phyloP scores from a whole-genome alignment of 176 grass and related monocot species.

The Hyparrhenia diplandra region DNA sequence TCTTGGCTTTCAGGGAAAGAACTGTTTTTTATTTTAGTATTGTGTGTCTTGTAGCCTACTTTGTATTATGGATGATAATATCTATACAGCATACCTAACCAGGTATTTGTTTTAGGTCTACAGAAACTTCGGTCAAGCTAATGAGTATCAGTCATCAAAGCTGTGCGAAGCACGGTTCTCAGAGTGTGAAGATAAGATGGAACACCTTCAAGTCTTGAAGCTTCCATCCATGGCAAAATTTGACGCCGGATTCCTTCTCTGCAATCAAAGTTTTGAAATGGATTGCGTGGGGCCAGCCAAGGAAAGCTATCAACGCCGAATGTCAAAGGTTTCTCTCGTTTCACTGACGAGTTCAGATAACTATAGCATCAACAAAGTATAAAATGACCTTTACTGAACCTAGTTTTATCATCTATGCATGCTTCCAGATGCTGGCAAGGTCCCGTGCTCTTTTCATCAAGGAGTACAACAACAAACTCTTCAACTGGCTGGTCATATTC shows the following conservation, averaged over 20 bases:
- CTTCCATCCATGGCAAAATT: constrained; percentile 99
- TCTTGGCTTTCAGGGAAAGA: background rate
- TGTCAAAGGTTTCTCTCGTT: constrained; percentile 65
- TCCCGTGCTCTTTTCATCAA: constrained; percentile 74
- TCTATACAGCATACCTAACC: constrained; percentile 1
- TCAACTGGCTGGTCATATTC: constrained; percentile 84
- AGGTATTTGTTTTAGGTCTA: constrained; percentile 47
- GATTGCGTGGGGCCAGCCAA: constrained; percentile 78
- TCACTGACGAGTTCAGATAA: background rate
- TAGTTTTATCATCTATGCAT: background rate
- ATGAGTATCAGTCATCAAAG: constrained; percentile 93
- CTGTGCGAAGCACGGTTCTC: constrained; percentile 74
- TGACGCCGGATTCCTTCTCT: constrained; percentile 70
- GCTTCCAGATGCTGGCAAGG: constrained; percentile 67
- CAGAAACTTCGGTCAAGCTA: constrained; percentile 58
- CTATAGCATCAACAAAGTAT: background rate
- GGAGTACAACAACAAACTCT: constrained; percentile 89
- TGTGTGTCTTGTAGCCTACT: background rate
- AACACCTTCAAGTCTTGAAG: constrained; percentile 75
- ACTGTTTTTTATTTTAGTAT: background rate
- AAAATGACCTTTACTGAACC: constrained; percentile 13
- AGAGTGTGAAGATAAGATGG: constrained; percentile 94
- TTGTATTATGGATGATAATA: background rate
- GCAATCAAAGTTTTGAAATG: constrained; percentile 71
- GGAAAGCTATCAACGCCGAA: constrained; percentile 51